phyloP scores from a whole-genome alignment of 192 early-diverging fungal genomes.

The Backusella circina region DNA sequence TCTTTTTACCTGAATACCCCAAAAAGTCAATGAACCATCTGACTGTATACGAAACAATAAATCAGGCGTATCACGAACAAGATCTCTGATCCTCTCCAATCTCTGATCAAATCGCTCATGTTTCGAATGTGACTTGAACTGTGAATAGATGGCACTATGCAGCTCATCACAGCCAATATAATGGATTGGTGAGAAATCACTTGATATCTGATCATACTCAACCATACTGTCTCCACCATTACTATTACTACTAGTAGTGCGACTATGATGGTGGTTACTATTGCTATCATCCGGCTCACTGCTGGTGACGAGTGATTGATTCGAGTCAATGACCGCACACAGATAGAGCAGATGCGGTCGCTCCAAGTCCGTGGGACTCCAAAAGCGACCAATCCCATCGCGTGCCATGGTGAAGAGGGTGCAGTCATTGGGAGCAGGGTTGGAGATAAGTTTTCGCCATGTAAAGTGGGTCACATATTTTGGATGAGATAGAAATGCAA shows the following conservation, averaged over 20 bases:
- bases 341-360: conserved; percentile 59
- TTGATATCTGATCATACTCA: conserved; percentile 1
- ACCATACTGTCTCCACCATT: background rate
- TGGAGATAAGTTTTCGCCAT: conserved; percentile 54
- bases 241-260: too few species aligned
- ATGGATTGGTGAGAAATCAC: conserved; percentile 52
- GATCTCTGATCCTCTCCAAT: conserved; percentile 50
- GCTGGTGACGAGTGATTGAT: conserved; percentile 46
- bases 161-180: conserved; percentile 56
- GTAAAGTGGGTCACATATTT: conserved; percentile 53
- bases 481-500: conserved; percentile 68
- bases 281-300: conserved; percentile 18
- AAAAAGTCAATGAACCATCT: conserved; percentile 72
- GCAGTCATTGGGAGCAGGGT: conserved; percentile 1
- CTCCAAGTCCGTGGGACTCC: conserved; percentile 53
- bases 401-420: conserved; percentile 63
- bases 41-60: conserved; percentile 67
- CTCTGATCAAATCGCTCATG: conserved; percentile 36
- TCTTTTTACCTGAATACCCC: conserved; percentile 81
- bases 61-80: conserved; percentile 71
- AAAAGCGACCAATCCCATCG: conserved; percentile 70
- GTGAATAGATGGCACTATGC: conserved; percentile 32
- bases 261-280: background rate
- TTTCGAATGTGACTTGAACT: conserved; percentile 9
- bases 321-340: conserved; percentile 66